These are phyloP conservation scores for Ophiostoma australiae DNA, from an alignment of 2,329 filamentous ascomycete species.

Conservation along the genomic window DNA sequence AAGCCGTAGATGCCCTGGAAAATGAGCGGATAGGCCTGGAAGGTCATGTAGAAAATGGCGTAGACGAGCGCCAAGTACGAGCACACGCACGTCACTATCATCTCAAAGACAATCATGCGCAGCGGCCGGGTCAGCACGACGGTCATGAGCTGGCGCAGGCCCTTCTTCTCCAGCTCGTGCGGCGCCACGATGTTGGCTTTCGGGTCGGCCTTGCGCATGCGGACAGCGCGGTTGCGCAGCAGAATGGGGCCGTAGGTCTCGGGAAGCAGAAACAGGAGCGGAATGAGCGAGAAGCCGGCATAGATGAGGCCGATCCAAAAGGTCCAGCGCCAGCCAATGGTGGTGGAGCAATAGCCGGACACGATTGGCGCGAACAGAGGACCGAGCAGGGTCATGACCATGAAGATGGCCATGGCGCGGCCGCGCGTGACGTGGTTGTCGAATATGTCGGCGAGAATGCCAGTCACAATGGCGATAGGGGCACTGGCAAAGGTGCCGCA, in stretches of 20 bases:
- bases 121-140: slow-evolving; percentile 68
- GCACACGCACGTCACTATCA: slow-evolving; percentile 66
- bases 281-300: slow-evolving; percentile 56
- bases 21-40: slow-evolving; percentile 69
- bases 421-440: slow-evolving; percentile 52
- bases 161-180: slow-evolving; percentile 57
- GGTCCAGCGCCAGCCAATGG: slow-evolving; percentile 63
- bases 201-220: slow-evolving; percentile 52
- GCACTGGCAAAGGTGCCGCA: slow-evolving; percentile 51
- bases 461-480: slow-evolving; percentile 58
- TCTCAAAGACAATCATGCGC: slow-evolving; percentile 66
- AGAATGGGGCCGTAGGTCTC: slow-evolving; percentile 60
- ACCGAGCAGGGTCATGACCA: slow-evolving; percentile 55
- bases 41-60: slow-evolving; percentile 64
- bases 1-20: slow-evolving; percentile 61
- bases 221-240: slow-evolving; percentile 51
- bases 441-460: slow-evolving; percentile 63
- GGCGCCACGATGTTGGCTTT: slow-evolving; percentile 48
- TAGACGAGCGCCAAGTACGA: slow-evolving; percentile 68
- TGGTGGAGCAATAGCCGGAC: slow-evolving; percentile 55
- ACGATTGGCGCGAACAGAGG: slow-evolving; percentile 63
- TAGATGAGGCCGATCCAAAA: slow-evolving; percentile 68
- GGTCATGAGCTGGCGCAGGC: slow-evolving; percentile 55
- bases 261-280: slow-evolving; percentile 59
- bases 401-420: slow-evolving; percentile 58